These are phyloP conservation scores for Myxozyma mucilagina DNA, from an alignment of 805 yeast species.

Conservation along the genomic window DNA sequence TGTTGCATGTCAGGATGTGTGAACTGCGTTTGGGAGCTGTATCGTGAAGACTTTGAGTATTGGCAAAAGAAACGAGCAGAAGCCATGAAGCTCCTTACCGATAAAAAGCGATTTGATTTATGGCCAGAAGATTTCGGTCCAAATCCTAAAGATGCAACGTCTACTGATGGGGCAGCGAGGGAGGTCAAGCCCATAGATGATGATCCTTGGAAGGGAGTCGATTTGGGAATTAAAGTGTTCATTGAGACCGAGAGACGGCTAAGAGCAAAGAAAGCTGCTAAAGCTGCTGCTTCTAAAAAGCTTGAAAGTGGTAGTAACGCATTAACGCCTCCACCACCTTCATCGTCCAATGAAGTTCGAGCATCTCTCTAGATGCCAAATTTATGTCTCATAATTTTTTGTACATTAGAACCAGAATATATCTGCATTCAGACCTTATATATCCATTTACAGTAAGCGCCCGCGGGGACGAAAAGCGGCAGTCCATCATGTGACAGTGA, in stretches of 20 bases:
- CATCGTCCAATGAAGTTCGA: not conserved
- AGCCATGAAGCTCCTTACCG: constrained; percentile 57
- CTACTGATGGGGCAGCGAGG: constrained; percentile 15
- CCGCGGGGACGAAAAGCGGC: not conserved
- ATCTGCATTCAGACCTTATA: too few relatives aligned
- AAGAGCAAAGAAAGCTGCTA: constrained; percentile 34
- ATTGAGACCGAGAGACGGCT: constrained; percentile 76
- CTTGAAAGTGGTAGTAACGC: not conserved
- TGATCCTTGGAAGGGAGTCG: constrained; percentile 61
- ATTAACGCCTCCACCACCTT: not conserved
- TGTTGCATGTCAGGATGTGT: constrained; percentile 98
- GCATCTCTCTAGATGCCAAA: too few relatives aligned
- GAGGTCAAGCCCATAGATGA: constrained; percentile 26
- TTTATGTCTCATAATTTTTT: too few relatives aligned
- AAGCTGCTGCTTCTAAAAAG: not conserved
- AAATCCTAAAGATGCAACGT: constrained; percentile 41
- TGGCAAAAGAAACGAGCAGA: constrained; percentile 64
- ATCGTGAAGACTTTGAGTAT: constrained; percentile 79
- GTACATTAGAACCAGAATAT: too few relatives aligned
- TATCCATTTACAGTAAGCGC: too few relatives aligned
- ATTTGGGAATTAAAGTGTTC: constrained; percentile 75
- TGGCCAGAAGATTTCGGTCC: constrained; percentile 73
- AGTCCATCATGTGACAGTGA: not conserved
- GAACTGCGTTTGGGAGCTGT: constrained; percentile 95
- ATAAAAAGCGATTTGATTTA: constrained; percentile 42